A percentile compares a stretch with the other conserved stretches of the same genome.
phyloP scores from a whole-genome alignment of 805 yeast genomes.

The Wickerhamiella musiphila region DNA sequence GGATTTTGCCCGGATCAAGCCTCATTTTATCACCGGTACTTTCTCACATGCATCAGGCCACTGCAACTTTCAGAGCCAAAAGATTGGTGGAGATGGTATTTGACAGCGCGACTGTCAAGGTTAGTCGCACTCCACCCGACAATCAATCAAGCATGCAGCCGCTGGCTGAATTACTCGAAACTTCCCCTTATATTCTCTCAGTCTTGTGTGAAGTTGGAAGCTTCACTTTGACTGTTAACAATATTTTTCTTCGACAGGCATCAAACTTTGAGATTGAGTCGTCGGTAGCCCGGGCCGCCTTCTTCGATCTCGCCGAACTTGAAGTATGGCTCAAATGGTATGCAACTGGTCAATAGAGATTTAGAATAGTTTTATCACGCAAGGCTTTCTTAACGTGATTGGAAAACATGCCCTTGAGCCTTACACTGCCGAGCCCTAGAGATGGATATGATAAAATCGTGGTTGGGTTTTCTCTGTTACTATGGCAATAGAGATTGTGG shows the following conservation, averaged over 20 bases:
- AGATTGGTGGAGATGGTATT: constrained; percentile 12
- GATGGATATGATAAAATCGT: no score
- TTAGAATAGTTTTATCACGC: no score
- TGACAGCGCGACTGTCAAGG: constrained; percentile 4
- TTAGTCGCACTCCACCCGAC: no score
- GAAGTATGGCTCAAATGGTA: constrained; percentile 24
- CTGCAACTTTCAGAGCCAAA: constrained; percentile 8
- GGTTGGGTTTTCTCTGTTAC: no score
- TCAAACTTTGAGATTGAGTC: constrained; percentile 7
- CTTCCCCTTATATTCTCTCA: neutral
- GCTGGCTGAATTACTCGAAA: neutral
- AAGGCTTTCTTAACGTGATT: no score
- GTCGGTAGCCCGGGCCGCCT: constrained; percentile 10
- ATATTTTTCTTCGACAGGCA: constrained; percentile 12
- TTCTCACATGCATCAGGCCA: constrained; percentile 18
- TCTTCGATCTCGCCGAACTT: constrained; percentile 21
- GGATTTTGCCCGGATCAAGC: constrained; percentile 1
- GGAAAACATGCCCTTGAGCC: no score
- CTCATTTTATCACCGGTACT: constrained; percentile 20
- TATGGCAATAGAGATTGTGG: no score
- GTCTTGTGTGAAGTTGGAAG: neutral
- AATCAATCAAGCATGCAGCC: no score
- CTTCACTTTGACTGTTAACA: constrained; percentile 10
- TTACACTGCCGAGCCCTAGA: no score
- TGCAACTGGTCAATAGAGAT: no score